Evolutionary conservation across 2,329 filamentous ascomycete species (phyloP), one percentile per base, ranked within the genome.

Genomic region (Domatiomyces globalis): DNA sequence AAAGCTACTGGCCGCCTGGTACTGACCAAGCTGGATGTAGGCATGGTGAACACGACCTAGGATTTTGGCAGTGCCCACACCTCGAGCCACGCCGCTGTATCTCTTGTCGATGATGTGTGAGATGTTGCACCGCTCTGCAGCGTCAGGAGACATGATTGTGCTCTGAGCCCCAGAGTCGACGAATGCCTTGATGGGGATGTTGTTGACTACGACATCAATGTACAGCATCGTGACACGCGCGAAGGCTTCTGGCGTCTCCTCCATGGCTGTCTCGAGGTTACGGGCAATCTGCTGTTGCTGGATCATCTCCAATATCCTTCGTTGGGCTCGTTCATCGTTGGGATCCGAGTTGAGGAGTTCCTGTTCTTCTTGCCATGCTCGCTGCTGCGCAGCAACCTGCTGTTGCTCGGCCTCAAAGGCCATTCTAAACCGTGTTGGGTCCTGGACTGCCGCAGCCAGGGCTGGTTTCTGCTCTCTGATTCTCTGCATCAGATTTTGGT

Each of bases 101-200:
- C 92, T 83, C 60, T 81, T 85, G 69, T 98, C 92, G 51, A 98
- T 86, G 12, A 98, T 79, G 47, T 90, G 84, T 85, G 95, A 95
- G 67, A 98, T 96, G 61, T 87, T 87, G 65, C 92, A 98, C 7
- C 81, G 78, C 64, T 94, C 86, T 22, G 92, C 92, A 63, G 88
- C 95, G 20, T 81, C 76, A 4, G 92, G 92, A 4, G 90, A 96
- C 92, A 98, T 98, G 72, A 98, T 95, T 49, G 92, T 98, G 22
- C 90, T 88, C 71, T 98, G 92, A 20, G 92, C 92, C 55, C 92
- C 92, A 1, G 92, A 96, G 67, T 98, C 92, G 54, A 98, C 92
- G 60, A 98, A 84, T 2, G 90, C 92, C 72, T 95, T 96, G 62
- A 98, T 83, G 52, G 85, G 86, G 61, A 87, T 79, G 10, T 86